Conservation (phyloP, 2,329 filamentous ascomycete genomes). For the Cladosporium cucumerinum region DNA sequence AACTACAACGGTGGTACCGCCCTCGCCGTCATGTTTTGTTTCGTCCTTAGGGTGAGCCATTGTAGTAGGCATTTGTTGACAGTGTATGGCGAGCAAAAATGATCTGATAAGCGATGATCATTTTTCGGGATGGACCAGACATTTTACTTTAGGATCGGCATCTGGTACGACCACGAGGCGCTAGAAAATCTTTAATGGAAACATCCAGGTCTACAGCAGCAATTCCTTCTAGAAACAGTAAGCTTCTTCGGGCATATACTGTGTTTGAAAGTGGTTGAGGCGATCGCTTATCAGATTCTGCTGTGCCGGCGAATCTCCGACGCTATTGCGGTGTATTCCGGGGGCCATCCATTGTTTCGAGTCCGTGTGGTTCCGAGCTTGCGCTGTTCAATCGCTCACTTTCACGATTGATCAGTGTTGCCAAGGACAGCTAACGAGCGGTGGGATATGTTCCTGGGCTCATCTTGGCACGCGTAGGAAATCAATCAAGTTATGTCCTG, state of each 20-base stretch:
- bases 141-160: not conserved
- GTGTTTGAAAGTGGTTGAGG: not conserved
- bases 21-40: conserved; percentile 4
- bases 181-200: not conserved
- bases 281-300: conserved; percentile 10
- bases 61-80: not conserved
- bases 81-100: not conserved
- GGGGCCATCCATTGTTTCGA: not conserved
- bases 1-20: not conserved
- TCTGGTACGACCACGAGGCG: not conserved
- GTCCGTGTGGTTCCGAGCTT: not conserved
- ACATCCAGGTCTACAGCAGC: not conserved
- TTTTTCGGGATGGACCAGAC: not conserved
- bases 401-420: not conserved
- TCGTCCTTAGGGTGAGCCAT: not conserved
- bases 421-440: not conserved
- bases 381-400: not conserved
- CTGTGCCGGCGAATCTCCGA: conserved; percentile 2
- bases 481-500: not conserved
- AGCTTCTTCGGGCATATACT: not conserved
- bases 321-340: not conserved
- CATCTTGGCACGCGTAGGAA: not conserved
- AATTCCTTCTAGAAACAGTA: not conserved
- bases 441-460: not conserved
- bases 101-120: conserved; percentile 13